phyloP scores from a whole-genome alignment of 257 asterid genomes.

The Gynochthodes officinalis region DNA sequence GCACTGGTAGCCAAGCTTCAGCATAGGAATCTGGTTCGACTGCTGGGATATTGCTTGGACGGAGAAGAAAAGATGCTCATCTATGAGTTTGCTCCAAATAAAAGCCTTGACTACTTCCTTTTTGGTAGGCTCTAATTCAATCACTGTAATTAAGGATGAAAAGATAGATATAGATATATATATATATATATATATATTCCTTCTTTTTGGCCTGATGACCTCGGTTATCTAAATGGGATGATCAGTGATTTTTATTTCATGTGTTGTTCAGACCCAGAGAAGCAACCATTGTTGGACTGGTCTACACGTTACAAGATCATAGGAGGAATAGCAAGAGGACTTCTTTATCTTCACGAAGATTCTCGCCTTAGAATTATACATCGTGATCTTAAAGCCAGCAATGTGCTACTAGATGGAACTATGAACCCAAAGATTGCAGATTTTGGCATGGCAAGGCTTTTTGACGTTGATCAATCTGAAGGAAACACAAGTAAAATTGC shows the following conservation, averaged over 20 bases:
- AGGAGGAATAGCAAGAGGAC: constrained; percentile 6
- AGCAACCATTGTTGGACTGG: not conserved
- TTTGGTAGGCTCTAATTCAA: constrained; percentile 19
- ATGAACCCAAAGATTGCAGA: constrained; percentile 11
- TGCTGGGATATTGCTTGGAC: constrained; percentile 27
- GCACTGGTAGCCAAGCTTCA: constrained; percentile 27
- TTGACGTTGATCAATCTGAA: not conserved
- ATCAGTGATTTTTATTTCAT: too few species aligned
- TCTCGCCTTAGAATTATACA: not conserved
- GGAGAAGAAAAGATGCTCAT: constrained; percentile 29
- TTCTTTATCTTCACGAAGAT: constrained; percentile 6
- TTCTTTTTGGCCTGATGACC: too few species aligned
- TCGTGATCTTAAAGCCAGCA: constrained; percentile 1
- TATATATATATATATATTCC: too few species aligned
- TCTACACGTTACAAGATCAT: constrained; percentile 2
- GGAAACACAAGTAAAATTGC: not conserved
- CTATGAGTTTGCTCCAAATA: constrained; percentile 28
- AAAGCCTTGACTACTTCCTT: constrained; percentile 26
- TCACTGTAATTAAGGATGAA: too few species aligned
- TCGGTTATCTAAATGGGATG: too few species aligned
- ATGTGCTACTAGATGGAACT: not conserved
- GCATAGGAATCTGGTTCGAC: constrained; percentile 27
- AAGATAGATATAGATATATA: too few species aligned
- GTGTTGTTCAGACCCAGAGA: not conserved
- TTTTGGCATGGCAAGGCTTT: constrained; percentile 4